These are phyloP conservation scores for Candida namnaoensis DNA, from an alignment of 805 yeast species.

Conservation along the genomic window DNA sequence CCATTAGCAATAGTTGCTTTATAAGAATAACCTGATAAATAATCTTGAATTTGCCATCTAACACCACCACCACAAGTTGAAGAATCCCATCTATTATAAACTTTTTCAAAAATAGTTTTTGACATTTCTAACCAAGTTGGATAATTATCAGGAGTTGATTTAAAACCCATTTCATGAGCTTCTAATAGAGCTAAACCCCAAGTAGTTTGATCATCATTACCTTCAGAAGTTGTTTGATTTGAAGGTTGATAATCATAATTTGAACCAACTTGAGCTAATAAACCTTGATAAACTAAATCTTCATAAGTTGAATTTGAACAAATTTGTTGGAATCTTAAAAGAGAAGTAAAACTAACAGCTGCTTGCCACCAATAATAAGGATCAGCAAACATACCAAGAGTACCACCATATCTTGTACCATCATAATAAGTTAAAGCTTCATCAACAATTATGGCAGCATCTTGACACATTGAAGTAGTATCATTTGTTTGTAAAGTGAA, in stretches of 20 bases:
- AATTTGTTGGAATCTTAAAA: conserved; percentile 66
- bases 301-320: conserved; percentile 63
- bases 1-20: conserved; percentile 62
- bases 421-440: conserved; percentile 65
- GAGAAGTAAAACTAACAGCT: conserved; percentile 64
- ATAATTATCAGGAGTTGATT: conserved; percentile 26
- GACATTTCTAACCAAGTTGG: conserved; percentile 49
- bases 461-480: conserved; percentile 39
- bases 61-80: conserved; percentile 52
- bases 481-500: conserved; percentile 26
- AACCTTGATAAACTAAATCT: conserved; percentile 45
- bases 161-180: conserved; percentile 52
- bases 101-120: conserved; percentile 48
- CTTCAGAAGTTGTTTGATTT: conserved; percentile 49
- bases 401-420: conserved; percentile 50
- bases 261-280: conserved; percentile 30
- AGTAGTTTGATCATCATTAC: conserved; percentile 66
- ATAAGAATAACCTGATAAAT: conserved; percentile 54
- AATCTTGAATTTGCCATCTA: conserved; percentile 61
- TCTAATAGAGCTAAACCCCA: conserved; percentile 60
- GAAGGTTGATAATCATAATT: conserved; percentile 49
- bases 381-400: conserved; percentile 57
- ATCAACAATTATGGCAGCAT: conserved; percentile 44
- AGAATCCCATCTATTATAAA: conserved; percentile 52
- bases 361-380: conserved; percentile 90